These are phyloP conservation scores for Sclerotinia borealis DNA, from an alignment of 2,329 filamentous ascomycete species.

Conservation along the genomic window DNA sequence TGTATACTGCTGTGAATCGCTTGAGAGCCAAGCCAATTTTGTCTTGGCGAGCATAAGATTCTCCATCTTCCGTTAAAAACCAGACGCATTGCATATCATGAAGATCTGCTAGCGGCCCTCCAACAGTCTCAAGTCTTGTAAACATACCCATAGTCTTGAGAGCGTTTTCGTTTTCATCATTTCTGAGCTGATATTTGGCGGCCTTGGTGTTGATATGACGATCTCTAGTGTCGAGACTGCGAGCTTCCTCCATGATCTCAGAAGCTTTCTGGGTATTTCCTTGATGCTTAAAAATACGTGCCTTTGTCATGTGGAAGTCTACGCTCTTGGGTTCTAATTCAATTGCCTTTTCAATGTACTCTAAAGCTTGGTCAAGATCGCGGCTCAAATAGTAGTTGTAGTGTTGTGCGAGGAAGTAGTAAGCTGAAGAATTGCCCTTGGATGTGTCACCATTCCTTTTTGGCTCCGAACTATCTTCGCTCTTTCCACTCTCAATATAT, in stretches of 20 bases:
- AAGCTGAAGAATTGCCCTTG: constrained; percentile 68
- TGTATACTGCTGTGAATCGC: constrained; percentile 79
- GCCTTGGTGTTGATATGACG: constrained; percentile 98
- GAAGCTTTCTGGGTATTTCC: constrained; percentile 76
- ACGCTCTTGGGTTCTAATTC: constrained; percentile 73
- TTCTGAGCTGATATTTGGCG: constrained; percentile 92
- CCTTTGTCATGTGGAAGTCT: constrained; percentile 92
- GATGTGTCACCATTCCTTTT: constrained; percentile 42
- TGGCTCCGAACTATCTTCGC: constrained; percentile 38
- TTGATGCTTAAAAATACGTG: constrained; percentile 86
- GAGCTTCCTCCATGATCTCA: constrained; percentile 81
- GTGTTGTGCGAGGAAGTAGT: constrained; percentile 94
- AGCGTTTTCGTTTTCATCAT: constrained; percentile 81
- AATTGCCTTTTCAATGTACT: constrained; percentile 79
- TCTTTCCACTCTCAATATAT: constrained; percentile 59
- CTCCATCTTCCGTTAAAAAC: constrained; percentile 93
- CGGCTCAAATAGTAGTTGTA: constrained; percentile 90
- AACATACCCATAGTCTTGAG: constrained; percentile 89
- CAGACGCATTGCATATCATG: constrained; percentile 98
- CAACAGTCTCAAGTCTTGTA: constrained; percentile 82
- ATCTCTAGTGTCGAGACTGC: constrained; percentile 80
- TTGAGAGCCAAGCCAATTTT: constrained; percentile 85
- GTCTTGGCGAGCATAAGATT: constrained; percentile 76
- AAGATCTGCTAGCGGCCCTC: constrained; percentile 83
- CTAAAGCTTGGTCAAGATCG: constrained; percentile 72